phyloP scores from a whole-genome alignment of 2,329 filamentous ascomycete genomes.

The Neurospora crassa region DNA sequence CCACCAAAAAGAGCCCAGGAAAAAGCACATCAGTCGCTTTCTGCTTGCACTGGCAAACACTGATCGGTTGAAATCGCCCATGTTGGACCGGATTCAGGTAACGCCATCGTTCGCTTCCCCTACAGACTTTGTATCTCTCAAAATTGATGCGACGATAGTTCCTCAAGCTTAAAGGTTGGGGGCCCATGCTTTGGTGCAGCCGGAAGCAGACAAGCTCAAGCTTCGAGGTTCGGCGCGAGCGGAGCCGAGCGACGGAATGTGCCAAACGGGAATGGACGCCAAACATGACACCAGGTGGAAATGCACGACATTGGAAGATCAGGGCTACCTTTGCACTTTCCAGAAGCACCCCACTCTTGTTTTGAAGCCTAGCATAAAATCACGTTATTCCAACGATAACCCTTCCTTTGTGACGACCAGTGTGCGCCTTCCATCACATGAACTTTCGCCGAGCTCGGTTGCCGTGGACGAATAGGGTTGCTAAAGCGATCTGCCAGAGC shows the following conservation, averaged over 20 bases:
- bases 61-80: background rate
- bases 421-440: background rate
- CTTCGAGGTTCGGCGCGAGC: background rate
- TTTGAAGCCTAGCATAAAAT: background rate
- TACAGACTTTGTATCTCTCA: background rate
- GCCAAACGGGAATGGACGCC: background rate
- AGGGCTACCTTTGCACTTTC: background rate
- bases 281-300: background rate
- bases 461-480: background rate
- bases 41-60: background rate
- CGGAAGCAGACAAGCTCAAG: background rate
- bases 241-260: background rate
- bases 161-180: background rate
- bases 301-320: background rate
- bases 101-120: background rate
- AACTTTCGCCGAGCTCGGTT: background rate
- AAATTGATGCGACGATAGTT: background rate
- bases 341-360: background rate
- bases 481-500: background rate
- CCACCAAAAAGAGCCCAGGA: background rate
- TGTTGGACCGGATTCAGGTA: background rate
- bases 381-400: background rate
- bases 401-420: background rate
- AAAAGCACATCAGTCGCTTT: background rate
- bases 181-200: background rate